These are phyloP conservation scores for Coemansia sp. DNA, from an alignment of 192 early-diverging fungal genomes.

Conservation along the genomic window DNA sequence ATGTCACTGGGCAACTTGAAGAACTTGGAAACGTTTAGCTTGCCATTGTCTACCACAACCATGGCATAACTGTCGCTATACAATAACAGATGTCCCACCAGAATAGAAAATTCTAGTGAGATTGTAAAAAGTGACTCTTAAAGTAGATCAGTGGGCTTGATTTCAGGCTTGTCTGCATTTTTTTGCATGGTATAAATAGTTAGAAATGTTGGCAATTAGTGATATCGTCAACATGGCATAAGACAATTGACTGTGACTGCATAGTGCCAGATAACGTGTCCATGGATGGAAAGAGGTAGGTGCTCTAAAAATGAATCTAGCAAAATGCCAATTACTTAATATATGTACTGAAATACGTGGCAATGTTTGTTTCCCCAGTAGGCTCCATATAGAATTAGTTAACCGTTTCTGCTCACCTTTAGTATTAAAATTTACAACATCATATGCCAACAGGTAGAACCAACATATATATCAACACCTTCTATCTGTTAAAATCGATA, in stretches of 20 bases:
- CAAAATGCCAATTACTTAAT: too few relatives aligned
- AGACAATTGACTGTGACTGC: not conserved
- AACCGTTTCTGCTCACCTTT: too few relatives aligned
- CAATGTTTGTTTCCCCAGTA: too few relatives aligned
- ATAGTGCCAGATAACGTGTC: not conserved
- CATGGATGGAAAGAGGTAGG: not conserved
- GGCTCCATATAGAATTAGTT: too few relatives aligned
- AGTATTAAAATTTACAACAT: too few relatives aligned
- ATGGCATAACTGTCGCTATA: not conserved
- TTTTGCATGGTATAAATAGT: slow-evolving; percentile 1
- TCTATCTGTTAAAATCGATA: too few relatives aligned
- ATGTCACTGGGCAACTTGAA: not conserved
- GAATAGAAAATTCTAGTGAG: not conserved
- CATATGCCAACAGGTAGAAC: too few relatives aligned
- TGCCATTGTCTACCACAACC: slow-evolving; percentile 9
- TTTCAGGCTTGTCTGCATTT: not conserved
- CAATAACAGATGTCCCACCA: slow-evolving; percentile 2
- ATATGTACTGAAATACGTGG: too few relatives aligned
- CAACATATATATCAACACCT: too few relatives aligned
- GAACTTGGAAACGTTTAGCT: slow-evolving; percentile 1
- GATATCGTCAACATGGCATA: not conserved
- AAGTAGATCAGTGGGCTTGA: slow-evolving; percentile 14
- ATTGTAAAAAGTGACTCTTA: not conserved
- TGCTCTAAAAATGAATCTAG: not conserved
- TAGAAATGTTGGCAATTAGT: not conserved